Evolutionary conservation across 139 green algal species (phyloP), one percentile per base, ranked within the genome.

Genomic region (Eudorina sp.): DNA sequence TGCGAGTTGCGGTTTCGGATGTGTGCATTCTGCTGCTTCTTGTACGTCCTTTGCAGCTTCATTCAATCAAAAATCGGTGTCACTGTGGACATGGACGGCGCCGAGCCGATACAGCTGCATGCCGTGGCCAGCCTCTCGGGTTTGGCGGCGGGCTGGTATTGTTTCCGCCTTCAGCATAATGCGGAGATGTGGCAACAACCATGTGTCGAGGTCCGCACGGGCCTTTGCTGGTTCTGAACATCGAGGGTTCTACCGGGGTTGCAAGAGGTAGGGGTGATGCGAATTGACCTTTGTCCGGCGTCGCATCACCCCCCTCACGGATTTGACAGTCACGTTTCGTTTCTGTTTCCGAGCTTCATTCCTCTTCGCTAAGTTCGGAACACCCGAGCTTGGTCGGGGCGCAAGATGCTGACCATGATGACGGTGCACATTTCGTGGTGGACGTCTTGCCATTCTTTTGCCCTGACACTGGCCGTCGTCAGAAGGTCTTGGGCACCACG

Each of bases 21-120:
- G 36, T 79, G 40, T 79, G 70, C 70, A 79, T 79, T 79, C 70
- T 79, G 66, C 66, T 48, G 66, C 34, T 46, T 75, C 34, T 75
- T 75, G 66, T 75, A 75, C 66, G 66, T 45, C 66, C 25, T 48
- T 75, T 75, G 19, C 66, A n/a, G 66, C 66, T 48, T 40, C 64
- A 73, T 73, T 73, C 18, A 23, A 34, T 75, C 66, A 72, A 31
- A 25, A 29, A 72, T 25, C 16, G 27, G 2, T 72, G 62, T 72
- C 62, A 29, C 62, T 72, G 6, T 29, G 31, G 16, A 16, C 62
- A 31, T 69, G 58, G n/a, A 21, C 58, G 58, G 48, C 14, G 62
- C 38, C 36, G 27, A 72, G 16, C 62, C 11, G 38, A 72, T 34
- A 72, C 11, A 72, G 21, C 21, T 72, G 48, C 13, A 29, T 5